Evolutionary conservation across 1,284 basidiomycete genomes (phyloP), one percentile per base, ranked within the genome.

Genomic region (Phellopilus nigrolimitatus): DNA sequence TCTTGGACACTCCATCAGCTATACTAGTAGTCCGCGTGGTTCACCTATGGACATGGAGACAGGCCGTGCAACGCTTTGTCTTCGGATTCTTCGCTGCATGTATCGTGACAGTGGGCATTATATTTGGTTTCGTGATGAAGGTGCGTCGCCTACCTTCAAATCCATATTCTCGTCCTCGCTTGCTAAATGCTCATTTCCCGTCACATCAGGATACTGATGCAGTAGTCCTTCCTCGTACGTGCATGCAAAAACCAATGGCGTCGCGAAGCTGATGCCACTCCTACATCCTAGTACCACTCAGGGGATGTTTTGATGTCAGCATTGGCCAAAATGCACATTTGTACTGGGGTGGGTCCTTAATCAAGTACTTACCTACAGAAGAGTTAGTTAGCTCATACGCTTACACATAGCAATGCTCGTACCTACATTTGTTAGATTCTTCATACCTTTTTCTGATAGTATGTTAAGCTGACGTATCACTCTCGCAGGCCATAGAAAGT

Each of bases 41-140:
- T 6, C 51, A 53, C 24, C 39, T 53, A 5, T 53, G 51, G 51
- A 47, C 51, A 3, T 48, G 46, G 44, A 47, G 42, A 13, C 44
- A 41, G 21, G 17, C 44, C n/a, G 21, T 47, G 4, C 51, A 53
- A 33, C 46, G 17, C 3, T 30, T 36, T 17, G 38, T 53, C 21
- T 19, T 53, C 15, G 36, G 9, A 2, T 40, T 53, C 21, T 53
- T 53, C 30, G 17, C 41, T 22, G 4, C 42, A 4, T 47, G 51
- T 30, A 27, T 53, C 21, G 27, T 48, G 13, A 30, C 31, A 3
- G 51, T 48, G 13, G 4, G 21, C 15, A 36, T 42, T 19, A 25
- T 53, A 19, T 53, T 53, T 27, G 51, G 51, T 6, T 47, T 47
- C 39, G 46, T 53, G 40, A 53, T 48, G 45, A 41, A 47, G 45